Evolutionary conservation across 1,284 basidiomycete genomes (phyloP).

Genomic region (Pholiota adiposa): DNA sequence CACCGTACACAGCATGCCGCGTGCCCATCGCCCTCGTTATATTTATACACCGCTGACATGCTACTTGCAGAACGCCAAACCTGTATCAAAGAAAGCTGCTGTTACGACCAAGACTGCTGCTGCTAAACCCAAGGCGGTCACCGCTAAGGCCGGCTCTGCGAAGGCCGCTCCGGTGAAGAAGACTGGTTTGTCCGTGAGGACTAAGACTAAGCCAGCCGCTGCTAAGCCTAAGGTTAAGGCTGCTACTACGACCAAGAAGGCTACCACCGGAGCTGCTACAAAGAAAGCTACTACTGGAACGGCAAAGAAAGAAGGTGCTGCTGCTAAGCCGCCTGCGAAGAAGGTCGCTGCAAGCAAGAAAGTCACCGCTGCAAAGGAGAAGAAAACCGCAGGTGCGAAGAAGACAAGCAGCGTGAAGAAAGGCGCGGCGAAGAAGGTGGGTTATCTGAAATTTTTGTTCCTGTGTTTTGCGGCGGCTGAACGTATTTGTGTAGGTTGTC

Average conservation of each 20-base stretch:
- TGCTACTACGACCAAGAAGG: conserved; percentile 14
- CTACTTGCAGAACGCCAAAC: conserved; percentile 41
- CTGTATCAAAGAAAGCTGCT: conserved; percentile 42
- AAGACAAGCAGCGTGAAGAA: conserved; percentile 37
- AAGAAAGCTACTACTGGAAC: conserved; percentile 37
- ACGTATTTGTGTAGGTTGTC: conserved; percentile 29
- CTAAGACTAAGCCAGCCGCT: conserved; percentile 18
- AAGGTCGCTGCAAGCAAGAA: conserved; percentile 32
- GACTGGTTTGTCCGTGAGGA: conserved; percentile 19
- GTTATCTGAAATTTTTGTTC: background rate
- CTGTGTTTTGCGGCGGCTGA: conserved; percentile 1
- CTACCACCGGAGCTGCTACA: conserved; percentile 23
- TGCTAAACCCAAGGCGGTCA: conserved; percentile 27
- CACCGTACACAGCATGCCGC: background rate
- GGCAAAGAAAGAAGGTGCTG: conserved; percentile 26
- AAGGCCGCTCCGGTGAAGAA: conserved; percentile 48
- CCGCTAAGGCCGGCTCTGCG: conserved; percentile 35
- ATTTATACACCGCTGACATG: conserved; percentile 1
- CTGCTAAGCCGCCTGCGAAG: conserved; percentile 38
- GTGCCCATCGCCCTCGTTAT: background rate
- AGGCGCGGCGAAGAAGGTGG: conserved; percentile 43
- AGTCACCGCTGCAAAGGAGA: conserved; percentile 26
- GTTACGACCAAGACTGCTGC: conserved; percentile 36
- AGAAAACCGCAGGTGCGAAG: conserved; percentile 31
- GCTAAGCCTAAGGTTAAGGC: conserved; percentile 39